phyloP scores from a whole-genome alignment of 2,329 filamentous ascomycete genomes.

The Venturia asperata region DNA sequence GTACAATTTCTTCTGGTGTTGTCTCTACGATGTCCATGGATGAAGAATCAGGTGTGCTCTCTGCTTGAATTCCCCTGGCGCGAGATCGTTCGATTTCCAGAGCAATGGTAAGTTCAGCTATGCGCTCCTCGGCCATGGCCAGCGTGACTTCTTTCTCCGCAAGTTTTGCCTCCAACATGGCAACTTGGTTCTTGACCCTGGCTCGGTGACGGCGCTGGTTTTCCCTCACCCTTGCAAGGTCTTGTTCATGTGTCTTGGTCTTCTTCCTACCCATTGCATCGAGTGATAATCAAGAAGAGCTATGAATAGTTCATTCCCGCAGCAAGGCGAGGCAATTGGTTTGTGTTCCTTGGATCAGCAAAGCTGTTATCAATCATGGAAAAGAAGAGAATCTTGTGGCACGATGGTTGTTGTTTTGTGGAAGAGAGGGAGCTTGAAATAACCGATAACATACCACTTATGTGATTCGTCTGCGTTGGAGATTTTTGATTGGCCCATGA shows the following conservation, averaged over 20 bases:
- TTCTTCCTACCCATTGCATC: not conserved
- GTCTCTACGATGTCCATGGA: not conserved
- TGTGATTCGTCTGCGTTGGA: not conserved
- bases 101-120: not conserved
- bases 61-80: not conserved
- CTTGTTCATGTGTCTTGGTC: slow-evolving; percentile 6
- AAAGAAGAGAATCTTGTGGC: not conserved
- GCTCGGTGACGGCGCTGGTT: not conserved
- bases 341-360: not conserved
- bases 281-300: not conserved
- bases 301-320: not conserved
- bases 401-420: not conserved
- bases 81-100: not conserved
- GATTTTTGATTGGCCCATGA: not conserved
- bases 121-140: slow-evolving; percentile 3
- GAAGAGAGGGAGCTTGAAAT: not conserved
- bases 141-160: slow-evolving; percentile 1
- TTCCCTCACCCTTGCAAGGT: slow-evolving; percentile 2
- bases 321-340: not conserved
- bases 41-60: not conserved
- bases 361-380: not conserved
- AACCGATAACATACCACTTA: slow-evolving; percentile 1
- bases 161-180: not conserved
- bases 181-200: slow-evolving; percentile 1
- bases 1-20: not conserved